Conservation (phyloP, 2,329 filamentous ascomycete species). For the Didymella exigua region DNA sequence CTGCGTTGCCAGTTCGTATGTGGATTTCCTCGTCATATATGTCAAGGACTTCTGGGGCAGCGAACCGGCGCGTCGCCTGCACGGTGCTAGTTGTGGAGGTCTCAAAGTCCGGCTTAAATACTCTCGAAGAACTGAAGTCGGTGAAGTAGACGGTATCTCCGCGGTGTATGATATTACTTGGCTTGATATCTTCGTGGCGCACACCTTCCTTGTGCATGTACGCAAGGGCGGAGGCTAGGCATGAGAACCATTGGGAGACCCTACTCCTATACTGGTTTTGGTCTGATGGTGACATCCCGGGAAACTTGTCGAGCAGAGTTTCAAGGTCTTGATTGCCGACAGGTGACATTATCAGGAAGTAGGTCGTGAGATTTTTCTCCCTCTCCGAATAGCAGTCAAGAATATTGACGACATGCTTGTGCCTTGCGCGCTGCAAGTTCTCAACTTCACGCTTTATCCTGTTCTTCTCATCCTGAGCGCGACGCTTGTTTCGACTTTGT, state of each 20-base stretch:
- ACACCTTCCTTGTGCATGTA: slow-evolving; percentile 21
- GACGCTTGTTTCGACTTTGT: not conserved
- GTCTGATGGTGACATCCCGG: not conserved
- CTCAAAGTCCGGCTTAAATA: slow-evolving; percentile 3
- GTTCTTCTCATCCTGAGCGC: not conserved
- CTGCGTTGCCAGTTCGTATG: not conserved
- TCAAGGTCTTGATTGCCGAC: not conserved
- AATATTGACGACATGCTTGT: not conserved
- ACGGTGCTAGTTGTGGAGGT: slow-evolving; percentile 16
- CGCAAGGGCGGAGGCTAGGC: slow-evolving; percentile 19
- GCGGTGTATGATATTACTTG: slow-evolving; percentile 23
- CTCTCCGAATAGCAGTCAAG: not conserved
- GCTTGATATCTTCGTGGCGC: slow-evolving; percentile 28
- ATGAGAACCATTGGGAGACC: not conserved
- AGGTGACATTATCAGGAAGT: not conserved
- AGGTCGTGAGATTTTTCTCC: too few relatives aligned
- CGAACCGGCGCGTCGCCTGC: slow-evolving; percentile 9
- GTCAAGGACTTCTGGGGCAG: slow-evolving; percentile 16
- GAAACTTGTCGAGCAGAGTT: not conserved
- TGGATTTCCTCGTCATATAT: too few relatives aligned
- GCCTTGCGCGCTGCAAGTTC: not conserved
- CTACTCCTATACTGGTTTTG: not conserved
- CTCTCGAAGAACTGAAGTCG: slow-evolving; percentile 23
- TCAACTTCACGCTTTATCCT: not conserved
- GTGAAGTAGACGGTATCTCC: slow-evolving; percentile 20